Conservation (phyloP, 164 flowering plant species). For the Piper betle region DNA sequence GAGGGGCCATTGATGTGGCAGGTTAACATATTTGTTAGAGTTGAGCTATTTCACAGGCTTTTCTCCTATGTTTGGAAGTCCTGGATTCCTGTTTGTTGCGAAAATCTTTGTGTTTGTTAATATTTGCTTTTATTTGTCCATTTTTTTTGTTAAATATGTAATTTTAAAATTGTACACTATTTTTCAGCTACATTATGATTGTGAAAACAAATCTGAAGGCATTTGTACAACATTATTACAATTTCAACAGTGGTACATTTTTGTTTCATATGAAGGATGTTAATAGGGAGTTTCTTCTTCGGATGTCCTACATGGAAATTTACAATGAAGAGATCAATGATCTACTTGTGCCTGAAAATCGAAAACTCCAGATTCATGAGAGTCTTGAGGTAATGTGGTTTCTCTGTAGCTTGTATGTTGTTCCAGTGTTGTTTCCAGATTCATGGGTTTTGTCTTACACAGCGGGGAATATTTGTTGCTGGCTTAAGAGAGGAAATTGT, state of each 20-base stretch:
- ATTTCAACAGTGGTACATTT: too few relatives aligned
- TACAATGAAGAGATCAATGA: constrained; percentile 97
- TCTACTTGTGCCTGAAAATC: constrained; percentile 78
- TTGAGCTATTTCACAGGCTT: too few relatives aligned
- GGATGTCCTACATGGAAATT: constrained; percentile 97
- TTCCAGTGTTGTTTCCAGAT: too few relatives aligned
- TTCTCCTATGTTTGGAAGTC: too few relatives aligned
- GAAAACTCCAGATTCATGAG: constrained; percentile 90
- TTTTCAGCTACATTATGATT: neutral
- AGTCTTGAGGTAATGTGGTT: constrained; percentile 50
- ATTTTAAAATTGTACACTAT: neutral
- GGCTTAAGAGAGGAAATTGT: constrained; percentile 96
- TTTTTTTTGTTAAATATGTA: neutral
- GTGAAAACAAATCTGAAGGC: neutral
- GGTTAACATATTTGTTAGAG: too few relatives aligned
- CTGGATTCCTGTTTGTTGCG: too few relatives aligned
- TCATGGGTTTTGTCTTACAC: constrained; percentile 3
- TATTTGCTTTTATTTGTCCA: neutral
- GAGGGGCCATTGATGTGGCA: too few relatives aligned
- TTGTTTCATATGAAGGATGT: constrained; percentile 26
- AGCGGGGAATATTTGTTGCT: constrained; percentile 96
- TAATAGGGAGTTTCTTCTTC: constrained; percentile 80
- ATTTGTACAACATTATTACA: too few relatives aligned
- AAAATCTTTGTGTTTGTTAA: too few relatives aligned
- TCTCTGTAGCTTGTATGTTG: neutral